Percentiles rank a stretch among this genome's conserved stretches.
Conservation (phyloP, 192 early-diverging fungal genomes). For the Backusella morwellensis region DNA sequence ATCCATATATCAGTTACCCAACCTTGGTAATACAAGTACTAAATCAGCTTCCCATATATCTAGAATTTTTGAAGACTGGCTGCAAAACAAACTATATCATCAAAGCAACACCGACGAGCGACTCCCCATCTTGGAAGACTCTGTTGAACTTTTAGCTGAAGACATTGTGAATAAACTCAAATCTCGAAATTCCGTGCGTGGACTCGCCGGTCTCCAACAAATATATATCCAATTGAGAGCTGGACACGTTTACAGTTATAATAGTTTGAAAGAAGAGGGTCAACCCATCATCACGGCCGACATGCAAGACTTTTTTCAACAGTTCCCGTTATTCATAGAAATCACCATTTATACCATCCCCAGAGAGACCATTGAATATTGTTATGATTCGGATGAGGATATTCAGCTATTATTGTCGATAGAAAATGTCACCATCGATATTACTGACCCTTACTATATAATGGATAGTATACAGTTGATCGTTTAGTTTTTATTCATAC, state of each 20-base stretch:
- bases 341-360: constrained; percentile 27
- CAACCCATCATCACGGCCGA: constrained; percentile 24
- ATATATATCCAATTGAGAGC: constrained; percentile 32
- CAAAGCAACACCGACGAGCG: constrained; percentile 16
- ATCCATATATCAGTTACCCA: constrained; percentile 23
- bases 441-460: constrained; percentile 18
- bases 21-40: constrained; percentile 28
- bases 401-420: constrained; percentile 20
- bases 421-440: constrained; percentile 30
- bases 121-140: constrained; percentile 39
- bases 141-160: constrained; percentile 35
- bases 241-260: constrained; percentile 36
- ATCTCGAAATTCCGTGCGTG: constrained; percentile 15
- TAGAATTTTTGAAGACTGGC: constrained; percentile 36
- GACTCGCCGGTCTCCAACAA: constrained; percentile 21
- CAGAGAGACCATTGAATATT: not conserved
- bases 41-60: constrained; percentile 35
- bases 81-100: constrained; percentile 33
- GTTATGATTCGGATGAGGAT: not conserved
- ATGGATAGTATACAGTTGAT: constrained; percentile 17
- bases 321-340: constrained; percentile 42
- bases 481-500: not conserved
- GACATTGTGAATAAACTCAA: constrained; percentile 37
- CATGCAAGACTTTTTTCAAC: constrained; percentile 37
- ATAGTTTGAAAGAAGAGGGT: constrained; percentile 21